Percentiles rank a stretch among this genome's conserved stretches.
Evolutionary conservation across 2,329 filamentous ascomycete species (phyloP).

Genomic region (Phialocephala sp.): DNA sequence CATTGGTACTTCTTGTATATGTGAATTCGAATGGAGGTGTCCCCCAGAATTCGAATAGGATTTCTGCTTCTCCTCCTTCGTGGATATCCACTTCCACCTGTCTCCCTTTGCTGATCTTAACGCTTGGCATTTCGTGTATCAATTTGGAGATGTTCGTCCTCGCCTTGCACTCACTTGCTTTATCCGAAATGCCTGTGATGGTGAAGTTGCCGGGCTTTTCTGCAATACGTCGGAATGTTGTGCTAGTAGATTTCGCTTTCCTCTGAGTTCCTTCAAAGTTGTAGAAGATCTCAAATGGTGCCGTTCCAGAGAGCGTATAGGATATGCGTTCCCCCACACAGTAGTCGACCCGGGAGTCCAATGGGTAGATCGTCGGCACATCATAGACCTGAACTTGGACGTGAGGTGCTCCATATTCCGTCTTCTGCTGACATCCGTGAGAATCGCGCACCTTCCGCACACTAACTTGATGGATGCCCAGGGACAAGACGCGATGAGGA

Average conservation of each 20-base stretch:
- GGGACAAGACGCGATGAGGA: slow-evolving; percentile 80
- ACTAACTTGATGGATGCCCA: slow-evolving; percentile 87
- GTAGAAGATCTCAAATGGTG: slow-evolving; percentile 93
- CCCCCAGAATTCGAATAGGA: slow-evolving; percentile 93
- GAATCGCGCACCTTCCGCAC: slow-evolving; percentile 90
- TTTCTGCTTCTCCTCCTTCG: slow-evolving; percentile 92
- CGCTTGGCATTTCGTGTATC: slow-evolving; percentile 91
- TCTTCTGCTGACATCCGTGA: slow-evolving; percentile 82
- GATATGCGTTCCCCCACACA: slow-evolving; percentile 95
- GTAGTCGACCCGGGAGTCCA: slow-evolving; percentile 85
- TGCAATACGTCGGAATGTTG: slow-evolving; percentile 90
- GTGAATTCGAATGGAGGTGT: slow-evolving; percentile 98
- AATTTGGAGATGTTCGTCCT: slow-evolving; percentile 77
- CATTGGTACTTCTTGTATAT: slow-evolving; percentile 89
- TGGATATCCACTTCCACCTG: slow-evolving; percentile 90
- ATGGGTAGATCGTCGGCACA: slow-evolving; percentile 85
- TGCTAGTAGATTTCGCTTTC: slow-evolving; percentile 79
- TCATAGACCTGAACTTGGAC: slow-evolving; percentile 94
- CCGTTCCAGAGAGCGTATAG: slow-evolving; percentile 87
- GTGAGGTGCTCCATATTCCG: slow-evolving; percentile 71
- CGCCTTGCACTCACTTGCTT: slow-evolving; percentile 85
- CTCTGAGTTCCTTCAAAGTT: slow-evolving; percentile 79
- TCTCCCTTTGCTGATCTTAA: slow-evolving; percentile 84
- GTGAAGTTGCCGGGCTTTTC: slow-evolving; percentile 88
- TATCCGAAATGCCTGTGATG: slow-evolving; percentile 86